Evolutionary conservation across 2,329 filamentous ascomycete species (phyloP).

Genomic region (Fusarium sp.): DNA sequence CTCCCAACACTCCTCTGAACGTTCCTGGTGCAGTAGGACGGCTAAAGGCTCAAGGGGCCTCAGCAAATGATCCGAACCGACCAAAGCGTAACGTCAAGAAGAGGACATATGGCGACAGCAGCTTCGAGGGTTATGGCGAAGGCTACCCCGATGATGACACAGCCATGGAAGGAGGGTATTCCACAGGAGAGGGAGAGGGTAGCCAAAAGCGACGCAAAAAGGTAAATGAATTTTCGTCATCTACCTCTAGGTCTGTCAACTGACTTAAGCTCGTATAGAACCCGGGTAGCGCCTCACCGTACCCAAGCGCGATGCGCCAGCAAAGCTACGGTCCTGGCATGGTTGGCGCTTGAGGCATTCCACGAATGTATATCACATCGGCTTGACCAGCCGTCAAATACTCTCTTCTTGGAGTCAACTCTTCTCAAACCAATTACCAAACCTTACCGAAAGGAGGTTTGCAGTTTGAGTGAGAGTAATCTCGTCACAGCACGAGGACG

Average conservation of each 20-base stretch:
- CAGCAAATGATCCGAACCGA: conserved; percentile 61
- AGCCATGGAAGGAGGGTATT: conserved; percentile 70
- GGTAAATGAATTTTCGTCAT: conserved; percentile 54
- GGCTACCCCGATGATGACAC: conserved; percentile 75
- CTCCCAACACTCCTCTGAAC: conserved; percentile 63
- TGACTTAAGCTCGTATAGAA: conserved; percentile 59
- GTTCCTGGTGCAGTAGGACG: conserved; percentile 51
- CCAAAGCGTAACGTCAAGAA: conserved; percentile 77
- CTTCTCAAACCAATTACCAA: conserved; percentile 14
- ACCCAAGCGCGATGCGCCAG: conserved; percentile 58
- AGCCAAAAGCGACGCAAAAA: conserved; percentile 74
- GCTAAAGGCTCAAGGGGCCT: conserved; percentile 53
- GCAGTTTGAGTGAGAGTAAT: conserved; percentile 5
- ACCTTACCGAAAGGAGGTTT: conserved; percentile 27
- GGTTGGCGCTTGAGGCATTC: conserved; percentile 62
- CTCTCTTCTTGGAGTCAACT: conserved; percentile 6
- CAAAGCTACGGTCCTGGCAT: conserved; percentile 69
- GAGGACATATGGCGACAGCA: conserved; percentile 78
- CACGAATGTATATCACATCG: background rate
- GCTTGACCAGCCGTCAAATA: background rate
- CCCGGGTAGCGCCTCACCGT: conserved; percentile 57
- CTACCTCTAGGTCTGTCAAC: conserved; percentile 46
- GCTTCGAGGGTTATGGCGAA: conserved; percentile 79
- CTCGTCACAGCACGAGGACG: conserved; percentile 10
- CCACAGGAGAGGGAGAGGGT: conserved; percentile 77